A percentile compares a stretch with the other conserved stretches of the same genome.
phyloP scores from a whole-genome alignment of 1,139 yeast genomes.

The Blastobotrys malaysiensis region DNA sequence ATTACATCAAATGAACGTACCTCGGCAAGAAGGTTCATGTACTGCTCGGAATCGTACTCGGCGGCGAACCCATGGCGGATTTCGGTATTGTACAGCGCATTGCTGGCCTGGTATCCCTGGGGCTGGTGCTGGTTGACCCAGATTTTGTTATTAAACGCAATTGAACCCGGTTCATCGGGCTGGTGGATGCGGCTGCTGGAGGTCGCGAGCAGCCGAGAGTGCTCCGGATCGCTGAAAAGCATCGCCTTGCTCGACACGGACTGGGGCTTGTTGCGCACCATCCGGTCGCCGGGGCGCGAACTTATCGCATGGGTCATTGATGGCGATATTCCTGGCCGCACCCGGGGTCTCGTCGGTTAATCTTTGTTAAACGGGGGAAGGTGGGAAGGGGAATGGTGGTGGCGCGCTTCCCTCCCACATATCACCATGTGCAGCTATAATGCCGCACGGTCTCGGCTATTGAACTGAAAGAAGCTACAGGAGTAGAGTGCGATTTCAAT shows the following conservation, averaged over 20 bases:
- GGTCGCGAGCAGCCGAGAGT: not conserved
- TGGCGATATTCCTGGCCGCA: not conserved
- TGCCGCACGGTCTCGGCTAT: too few relatives aligned
- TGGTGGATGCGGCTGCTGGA: not conserved
- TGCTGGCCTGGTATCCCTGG: not conserved
- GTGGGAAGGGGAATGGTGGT: not conserved
- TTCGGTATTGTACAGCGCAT: conserved; percentile 19
- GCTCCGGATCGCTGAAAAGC: not conserved
- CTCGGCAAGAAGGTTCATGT: conserved; percentile 57
- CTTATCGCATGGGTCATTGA: not conserved
- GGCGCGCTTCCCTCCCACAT: not conserved
- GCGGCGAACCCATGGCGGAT: conserved; percentile 76
- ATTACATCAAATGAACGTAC: conserved; percentile 21
- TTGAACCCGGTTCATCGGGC: not conserved
- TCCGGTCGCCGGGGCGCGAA: conserved; percentile 1
- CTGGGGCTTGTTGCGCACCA: conserved; percentile 1
- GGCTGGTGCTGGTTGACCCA: not conserved
- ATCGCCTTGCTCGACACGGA: not conserved
- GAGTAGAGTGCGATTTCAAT: too few relatives aligned
- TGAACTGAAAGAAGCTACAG: too few relatives aligned
- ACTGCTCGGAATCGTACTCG: conserved; percentile 57
- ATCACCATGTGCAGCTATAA: too few relatives aligned
- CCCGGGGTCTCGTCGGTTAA: not conserved
- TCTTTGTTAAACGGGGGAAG: not conserved
- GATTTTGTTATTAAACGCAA: not conserved